Conservation (phyloP, 73 alveolate genomes). For the Tetrahymena thermophila region DNA sequence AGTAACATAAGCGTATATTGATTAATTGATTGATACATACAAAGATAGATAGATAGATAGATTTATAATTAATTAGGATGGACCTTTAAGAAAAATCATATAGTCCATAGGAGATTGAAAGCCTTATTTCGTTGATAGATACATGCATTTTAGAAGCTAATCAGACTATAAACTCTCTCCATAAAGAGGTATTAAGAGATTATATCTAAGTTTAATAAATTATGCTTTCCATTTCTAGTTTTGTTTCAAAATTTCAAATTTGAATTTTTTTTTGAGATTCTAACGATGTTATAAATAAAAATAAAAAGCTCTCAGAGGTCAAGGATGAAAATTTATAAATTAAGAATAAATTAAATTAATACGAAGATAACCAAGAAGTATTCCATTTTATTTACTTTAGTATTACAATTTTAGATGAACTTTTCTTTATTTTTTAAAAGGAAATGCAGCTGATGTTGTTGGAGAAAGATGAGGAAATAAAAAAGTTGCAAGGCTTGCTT, state of each 20-base stretch:
- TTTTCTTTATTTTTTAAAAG: neutral
- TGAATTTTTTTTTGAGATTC: neutral
- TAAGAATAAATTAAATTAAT: neutral
- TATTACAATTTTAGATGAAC: neutral
- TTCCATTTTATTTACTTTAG: neutral
- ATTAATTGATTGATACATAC: neutral
- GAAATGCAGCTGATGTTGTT: neutral
- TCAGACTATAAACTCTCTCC: neutral
- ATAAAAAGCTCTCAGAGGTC: neutral
- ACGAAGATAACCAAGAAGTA: neutral
- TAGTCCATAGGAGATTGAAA: neutral
- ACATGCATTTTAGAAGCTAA: neutral
- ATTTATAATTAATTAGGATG: neutral
- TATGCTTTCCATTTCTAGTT: neutral
- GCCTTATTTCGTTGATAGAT: neutral
- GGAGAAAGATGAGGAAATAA: neutral
- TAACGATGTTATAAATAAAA: neutral
- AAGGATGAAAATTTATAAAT: neutral
- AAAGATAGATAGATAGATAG: neutral
- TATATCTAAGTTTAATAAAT: neutral
- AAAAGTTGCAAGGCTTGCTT: neutral
- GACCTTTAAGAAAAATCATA: neutral
- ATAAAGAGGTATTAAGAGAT: neutral
- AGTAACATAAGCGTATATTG: neutral
- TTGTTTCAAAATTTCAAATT: neutral